phyloP scores from a whole-genome alignment of 2,329 filamentous ascomycete species.

The Hypoxylon sp. region DNA sequence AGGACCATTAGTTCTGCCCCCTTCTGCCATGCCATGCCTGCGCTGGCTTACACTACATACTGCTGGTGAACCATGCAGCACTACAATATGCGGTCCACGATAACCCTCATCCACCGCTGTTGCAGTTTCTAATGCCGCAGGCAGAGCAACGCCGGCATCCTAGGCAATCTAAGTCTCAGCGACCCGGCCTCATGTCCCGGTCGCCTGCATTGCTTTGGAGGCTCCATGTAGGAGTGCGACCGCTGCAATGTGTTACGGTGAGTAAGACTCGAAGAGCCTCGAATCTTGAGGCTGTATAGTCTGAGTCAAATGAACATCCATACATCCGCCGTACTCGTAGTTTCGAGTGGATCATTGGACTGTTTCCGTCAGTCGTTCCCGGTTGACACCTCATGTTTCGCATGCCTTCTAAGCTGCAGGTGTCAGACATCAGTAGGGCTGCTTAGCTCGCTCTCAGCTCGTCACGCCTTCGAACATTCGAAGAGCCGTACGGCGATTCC shows the following conservation, averaged over 20 bases:
- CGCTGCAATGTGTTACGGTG: constrained; percentile 27
- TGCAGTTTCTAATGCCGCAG: constrained; percentile 21
- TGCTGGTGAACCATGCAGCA: constrained; percentile 31
- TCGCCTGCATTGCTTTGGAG: constrained; percentile 10
- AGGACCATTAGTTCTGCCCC: constrained; percentile 27
- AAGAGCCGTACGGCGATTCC: constrained; percentile 36
- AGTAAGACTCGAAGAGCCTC: constrained; percentile 34
- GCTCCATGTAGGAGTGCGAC: constrained; percentile 31
- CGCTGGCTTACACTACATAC: constrained; percentile 29
- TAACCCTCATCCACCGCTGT: constrained; percentile 37
- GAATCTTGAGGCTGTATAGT: constrained; percentile 32
- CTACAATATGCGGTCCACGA: constrained; percentile 37
- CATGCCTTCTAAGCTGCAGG: constrained; percentile 46
- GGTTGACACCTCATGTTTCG: constrained; percentile 46
- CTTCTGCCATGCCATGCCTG: constrained; percentile 32
- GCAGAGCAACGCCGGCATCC: constrained; percentile 23
- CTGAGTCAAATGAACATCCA: constrained; percentile 32
- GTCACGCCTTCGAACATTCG: constrained; percentile 43
- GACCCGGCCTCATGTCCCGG: constrained; percentile 15
- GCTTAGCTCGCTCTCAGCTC: constrained; percentile 45
- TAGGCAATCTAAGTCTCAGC: constrained; percentile 26
- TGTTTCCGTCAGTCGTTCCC: constrained; percentile 40
- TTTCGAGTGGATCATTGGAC: constrained; percentile 36
- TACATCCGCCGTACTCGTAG: constrained; percentile 29
- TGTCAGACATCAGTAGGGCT: constrained; percentile 48